Evolutionary conservation across 2,329 filamentous ascomycete genomes (phyloP).

Genomic region (Teratosphaeria epicoccoides): DNA sequence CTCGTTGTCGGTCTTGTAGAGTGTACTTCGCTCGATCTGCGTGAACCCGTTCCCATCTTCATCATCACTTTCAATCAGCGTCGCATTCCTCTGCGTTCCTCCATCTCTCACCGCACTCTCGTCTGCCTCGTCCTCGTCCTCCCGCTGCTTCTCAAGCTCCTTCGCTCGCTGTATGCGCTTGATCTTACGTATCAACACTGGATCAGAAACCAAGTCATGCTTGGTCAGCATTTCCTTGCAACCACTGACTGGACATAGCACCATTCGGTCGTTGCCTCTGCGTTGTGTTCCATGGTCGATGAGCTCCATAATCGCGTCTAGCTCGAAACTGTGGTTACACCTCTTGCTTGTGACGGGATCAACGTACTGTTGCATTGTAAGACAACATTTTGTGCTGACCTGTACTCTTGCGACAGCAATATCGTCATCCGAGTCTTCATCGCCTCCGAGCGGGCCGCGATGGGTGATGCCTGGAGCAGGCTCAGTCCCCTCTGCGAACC

Average conservation of each 20-base stretch:
- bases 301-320: conserved; percentile 49
- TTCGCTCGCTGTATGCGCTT: conserved; percentile 42
- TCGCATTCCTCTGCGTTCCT: conserved; percentile 13
- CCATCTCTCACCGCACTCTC: conserved; percentile 12
- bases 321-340: conserved; percentile 66
- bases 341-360: conserved; percentile 56
- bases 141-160: conserved; percentile 36
- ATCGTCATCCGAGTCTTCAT: conserved; percentile 52
- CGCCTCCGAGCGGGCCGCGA: conserved; percentile 19
- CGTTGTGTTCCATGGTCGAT: conserved; percentile 20
- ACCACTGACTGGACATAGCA: conserved; percentile 55
- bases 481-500: conserved; percentile 46
- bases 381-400: conserved; percentile 57
- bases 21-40: background rate
- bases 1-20: background rate
- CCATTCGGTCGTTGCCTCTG: conserved; percentile 18
- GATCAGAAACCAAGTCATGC: conserved; percentile 47
- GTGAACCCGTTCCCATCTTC: conserved; percentile 6
- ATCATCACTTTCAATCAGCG: conserved; percentile 20
- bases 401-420: conserved; percentile 54
- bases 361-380: conserved; percentile 54
- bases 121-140: conserved; percentile 22
- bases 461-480: conserved; percentile 33
- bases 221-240: conserved; percentile 47
- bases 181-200: conserved; percentile 47